These are phyloP conservation scores for Lepidopterella palustris DNA, from an alignment of 495 filamentous ascomycete species.

Conservation along the genomic window DNA sequence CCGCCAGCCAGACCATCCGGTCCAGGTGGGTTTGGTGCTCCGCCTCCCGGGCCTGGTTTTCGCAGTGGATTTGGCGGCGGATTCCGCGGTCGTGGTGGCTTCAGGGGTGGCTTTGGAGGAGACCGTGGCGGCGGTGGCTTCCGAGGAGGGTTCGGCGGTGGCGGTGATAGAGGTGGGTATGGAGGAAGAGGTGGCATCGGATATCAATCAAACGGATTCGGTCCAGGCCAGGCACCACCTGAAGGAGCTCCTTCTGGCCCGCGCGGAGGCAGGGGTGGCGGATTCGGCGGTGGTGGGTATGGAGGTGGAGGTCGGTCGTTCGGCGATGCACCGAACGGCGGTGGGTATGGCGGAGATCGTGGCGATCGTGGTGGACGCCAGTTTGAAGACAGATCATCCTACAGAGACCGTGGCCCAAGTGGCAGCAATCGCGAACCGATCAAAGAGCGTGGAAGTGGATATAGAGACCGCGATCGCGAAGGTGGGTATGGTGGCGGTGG, in stretches of 20 bases:
- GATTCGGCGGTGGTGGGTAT: constrained; percentile 41
- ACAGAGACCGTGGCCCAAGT: constrained; percentile 48
- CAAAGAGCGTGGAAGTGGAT: constrained; percentile 47
- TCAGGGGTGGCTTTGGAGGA: constrained; percentile 44
- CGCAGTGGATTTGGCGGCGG: constrained; percentile 32
- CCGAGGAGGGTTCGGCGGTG: constrained; percentile 13
- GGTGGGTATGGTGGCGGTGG: constrained; percentile 50
- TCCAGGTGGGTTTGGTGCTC: constrained; percentile 45
- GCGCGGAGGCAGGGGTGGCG: constrained; percentile 45
- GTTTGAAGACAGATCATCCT: constrained; percentile 56
- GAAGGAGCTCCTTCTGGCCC: constrained; percentile 76
- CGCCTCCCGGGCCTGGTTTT: constrained; percentile 53
- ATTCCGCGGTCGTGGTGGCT: constrained; percentile 54
- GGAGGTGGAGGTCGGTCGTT: constrained; percentile 44
- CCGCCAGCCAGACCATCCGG: constrained; percentile 64
- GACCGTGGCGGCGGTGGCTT: constrained; percentile 26
- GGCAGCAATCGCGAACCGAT: constrained; percentile 67
- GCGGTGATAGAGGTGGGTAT: constrained; percentile 21
- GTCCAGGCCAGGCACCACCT: constrained; percentile 44
- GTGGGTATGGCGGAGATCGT: constrained; percentile 1
- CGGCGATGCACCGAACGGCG: constrained; percentile 44
- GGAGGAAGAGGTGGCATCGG: constrained; percentile 32
- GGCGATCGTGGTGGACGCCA: constrained; percentile 42
- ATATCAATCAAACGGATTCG: constrained; percentile 42
- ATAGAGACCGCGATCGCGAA: constrained; percentile 43